Percentiles rank a stretch among this genome's conserved stretches.
Conservation (phyloP, 139 green algal genomes). For the Tetradesmus lagerheimii region DNA sequence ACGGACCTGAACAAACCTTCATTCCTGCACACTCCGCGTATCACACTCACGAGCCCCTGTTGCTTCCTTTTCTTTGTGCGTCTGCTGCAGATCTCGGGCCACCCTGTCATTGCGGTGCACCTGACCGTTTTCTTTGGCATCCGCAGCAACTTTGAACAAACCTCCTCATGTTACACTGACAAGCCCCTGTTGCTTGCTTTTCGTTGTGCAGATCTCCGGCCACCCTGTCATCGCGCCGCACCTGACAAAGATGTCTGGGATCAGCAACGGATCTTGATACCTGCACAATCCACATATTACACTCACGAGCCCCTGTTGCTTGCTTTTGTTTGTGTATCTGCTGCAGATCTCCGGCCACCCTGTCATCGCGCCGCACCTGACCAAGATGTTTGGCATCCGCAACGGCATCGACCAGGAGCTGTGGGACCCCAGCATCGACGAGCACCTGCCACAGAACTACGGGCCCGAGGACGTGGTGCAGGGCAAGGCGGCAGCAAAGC, state of each 20-base stretch:
- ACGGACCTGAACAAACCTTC: too few species aligned
- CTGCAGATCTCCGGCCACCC: slow-evolving; percentile 79
- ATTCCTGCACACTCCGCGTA: too few species aligned
- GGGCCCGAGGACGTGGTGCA: slow-evolving; percentile 50
- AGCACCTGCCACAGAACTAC: slow-evolving; percentile 75
- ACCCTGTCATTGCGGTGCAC: slow-evolving; percentile 79
- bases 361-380: slow-evolving; percentile 76
- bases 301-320: too few species aligned
- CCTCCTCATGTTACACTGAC: too few species aligned
- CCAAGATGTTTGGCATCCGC: slow-evolving; percentile 90
- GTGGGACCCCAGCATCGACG: slow-evolving; percentile 92
- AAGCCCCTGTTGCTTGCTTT: too few species aligned
- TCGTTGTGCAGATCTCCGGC: slow-evolving; percentile 78
- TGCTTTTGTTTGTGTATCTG: too few species aligned
- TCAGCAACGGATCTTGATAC: slow-evolving; percentile 97
- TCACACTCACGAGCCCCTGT: too few species aligned
- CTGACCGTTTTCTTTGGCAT: slow-evolving; percentile 91
- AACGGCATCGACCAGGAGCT: slow-evolving; percentile 99
- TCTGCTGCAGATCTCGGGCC: slow-evolving; percentile 72
- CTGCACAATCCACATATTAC: too few species aligned
- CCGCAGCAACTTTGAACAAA: slow-evolving; percentile 96
- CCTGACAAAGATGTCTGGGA: slow-evolving; percentile 89
- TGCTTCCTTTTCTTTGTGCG: too few species aligned
- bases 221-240: slow-evolving; percentile 78
- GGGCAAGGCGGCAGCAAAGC: slow-evolving; percentile 67